phyloP scores from a whole-genome alignment of 768 basidiomycete genomes.

The Boletus barrowsii region DNA sequence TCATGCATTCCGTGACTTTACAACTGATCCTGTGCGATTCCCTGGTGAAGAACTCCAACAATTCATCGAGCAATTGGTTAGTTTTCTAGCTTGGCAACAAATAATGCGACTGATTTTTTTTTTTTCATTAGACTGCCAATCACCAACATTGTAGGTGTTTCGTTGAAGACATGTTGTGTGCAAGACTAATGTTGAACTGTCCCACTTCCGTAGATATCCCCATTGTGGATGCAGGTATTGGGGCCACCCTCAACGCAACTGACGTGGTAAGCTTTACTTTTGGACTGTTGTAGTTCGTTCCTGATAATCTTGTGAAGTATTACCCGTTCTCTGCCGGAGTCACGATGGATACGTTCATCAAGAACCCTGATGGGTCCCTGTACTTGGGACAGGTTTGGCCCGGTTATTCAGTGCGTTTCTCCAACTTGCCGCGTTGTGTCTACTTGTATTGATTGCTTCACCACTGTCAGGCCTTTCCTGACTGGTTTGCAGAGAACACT shows the following conservation, averaged over 20 bases:
- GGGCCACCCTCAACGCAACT: constrained; percentile 53
- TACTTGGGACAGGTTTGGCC: constrained; percentile 80
- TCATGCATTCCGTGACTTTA: constrained; percentile 67
- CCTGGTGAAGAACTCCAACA: constrained; percentile 48
- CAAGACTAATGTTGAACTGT: background rate
- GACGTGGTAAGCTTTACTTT: constrained; percentile 49
- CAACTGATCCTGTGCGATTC: constrained; percentile 62
- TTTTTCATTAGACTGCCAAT: constrained; percentile 18
- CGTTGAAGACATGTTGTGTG: background rate
- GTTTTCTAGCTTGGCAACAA: constrained; percentile 17
- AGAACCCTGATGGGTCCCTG: constrained; percentile 68
- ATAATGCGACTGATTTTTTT: constrained; percentile 1
- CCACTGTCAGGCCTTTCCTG: constrained; percentile 49
- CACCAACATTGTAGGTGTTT: constrained; percentile 28
- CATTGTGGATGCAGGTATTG: constrained; percentile 64
- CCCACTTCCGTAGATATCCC: constrained; percentile 51
- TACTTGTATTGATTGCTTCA: background rate
- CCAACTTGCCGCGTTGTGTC: background rate
- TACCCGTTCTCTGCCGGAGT: constrained; percentile 62
- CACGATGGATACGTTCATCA: constrained; percentile 66
- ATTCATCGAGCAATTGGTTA: constrained; percentile 57
- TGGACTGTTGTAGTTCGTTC: background rate
- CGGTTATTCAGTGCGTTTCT: constrained; percentile 55
- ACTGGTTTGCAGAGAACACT: constrained; percentile 56
- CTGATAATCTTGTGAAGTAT: constrained; percentile 43